These are phyloP conservation scores for Quercus glauca DNA, from an alignment of 306 rosid genomes.

Conservation along the genomic window DNA sequence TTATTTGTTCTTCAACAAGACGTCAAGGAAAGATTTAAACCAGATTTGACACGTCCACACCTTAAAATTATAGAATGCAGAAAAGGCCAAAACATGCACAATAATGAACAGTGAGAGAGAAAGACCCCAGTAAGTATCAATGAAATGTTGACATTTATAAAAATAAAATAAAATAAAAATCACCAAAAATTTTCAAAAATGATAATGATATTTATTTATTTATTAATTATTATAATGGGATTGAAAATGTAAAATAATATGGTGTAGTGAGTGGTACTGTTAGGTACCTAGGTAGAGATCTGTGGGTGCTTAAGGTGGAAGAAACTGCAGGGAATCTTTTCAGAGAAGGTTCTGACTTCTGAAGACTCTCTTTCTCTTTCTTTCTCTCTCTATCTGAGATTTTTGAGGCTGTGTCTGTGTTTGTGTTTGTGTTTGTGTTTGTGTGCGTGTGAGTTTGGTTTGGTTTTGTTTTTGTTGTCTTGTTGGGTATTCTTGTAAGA, in stretches of 20 bases:
- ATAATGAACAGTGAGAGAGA: slow-evolving; percentile 4
- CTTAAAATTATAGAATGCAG: slow-evolving; percentile 26
- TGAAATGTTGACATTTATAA: not conserved
- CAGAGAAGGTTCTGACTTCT: slow-evolving; percentile 17
- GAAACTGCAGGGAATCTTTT: slow-evolving; percentile 36
- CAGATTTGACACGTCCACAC: slow-evolving; percentile 10
- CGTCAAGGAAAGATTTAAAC: slow-evolving; percentile 14
- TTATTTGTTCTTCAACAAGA: slow-evolving; percentile 24
- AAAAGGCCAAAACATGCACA: slow-evolving; percentile 18
- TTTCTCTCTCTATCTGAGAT: not conserved
- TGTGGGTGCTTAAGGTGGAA: slow-evolving; percentile 41
- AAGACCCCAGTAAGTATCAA: not conserved
- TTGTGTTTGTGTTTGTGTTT: not conserved
- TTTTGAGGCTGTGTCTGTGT: not conserved
- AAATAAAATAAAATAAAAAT: not conserved
- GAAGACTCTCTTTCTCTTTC: too few species aligned
- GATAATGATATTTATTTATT: not conserved
- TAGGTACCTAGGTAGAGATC: slow-evolving; percentile 39
- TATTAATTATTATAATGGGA: not conserved
- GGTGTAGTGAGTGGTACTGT: not conserved
- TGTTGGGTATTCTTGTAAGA: not conserved
- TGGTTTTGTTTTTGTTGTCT: not conserved
- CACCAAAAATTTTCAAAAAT: not conserved
- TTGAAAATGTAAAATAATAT: slow-evolving; percentile 9
- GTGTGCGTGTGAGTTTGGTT: not conserved